Percentiles rank a stretch among this genome's conserved stretches.
Conservation (phyloP, 2,329 filamentous ascomycete genomes). For the Rhinocladiella mackenziei region DNA sequence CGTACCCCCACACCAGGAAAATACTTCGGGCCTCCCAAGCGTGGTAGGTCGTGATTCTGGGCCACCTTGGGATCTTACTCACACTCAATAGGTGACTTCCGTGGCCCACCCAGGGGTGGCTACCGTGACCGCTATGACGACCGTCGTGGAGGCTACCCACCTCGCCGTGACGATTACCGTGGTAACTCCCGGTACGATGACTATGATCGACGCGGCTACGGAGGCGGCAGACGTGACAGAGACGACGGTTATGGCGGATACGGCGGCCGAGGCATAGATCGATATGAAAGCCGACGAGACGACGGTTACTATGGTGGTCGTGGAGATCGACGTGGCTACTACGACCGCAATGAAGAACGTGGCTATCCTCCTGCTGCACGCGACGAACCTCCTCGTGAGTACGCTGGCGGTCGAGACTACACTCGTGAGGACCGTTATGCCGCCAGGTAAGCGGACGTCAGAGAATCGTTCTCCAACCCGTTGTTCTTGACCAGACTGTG, state of each 20-base stretch:
- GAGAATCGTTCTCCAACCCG: conserved; percentile 5
- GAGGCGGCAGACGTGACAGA: conserved; percentile 41
- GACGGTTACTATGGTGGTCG: conserved; percentile 43
- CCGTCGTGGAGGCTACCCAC: conserved; percentile 43
- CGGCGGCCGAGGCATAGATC: conserved; percentile 46
- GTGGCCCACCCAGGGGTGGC: conserved; percentile 39
- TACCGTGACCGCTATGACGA: conserved; percentile 48
- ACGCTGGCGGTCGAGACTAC: conserved; percentile 29
- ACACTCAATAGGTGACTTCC: conserved; percentile 41
- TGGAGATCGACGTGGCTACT: conserved; percentile 41
- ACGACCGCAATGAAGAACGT: conserved; percentile 23
- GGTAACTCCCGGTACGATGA: conserved; percentile 40
- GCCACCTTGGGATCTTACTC: conserved; percentile 5
- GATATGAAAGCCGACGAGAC: conserved; percentile 41
- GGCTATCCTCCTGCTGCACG: conserved; percentile 23
- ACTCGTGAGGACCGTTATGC: conserved; percentile 29
- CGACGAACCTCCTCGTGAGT: conserved; percentile 29
- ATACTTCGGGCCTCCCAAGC: conserved; percentile 97
- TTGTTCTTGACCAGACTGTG: conserved; percentile 8
- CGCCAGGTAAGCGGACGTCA: conserved; percentile 20
- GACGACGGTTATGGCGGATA: conserved; percentile 47
- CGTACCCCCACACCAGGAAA: conserved; percentile 96
- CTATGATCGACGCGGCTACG: conserved; percentile 43
- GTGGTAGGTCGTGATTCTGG: conserved; percentile 60
- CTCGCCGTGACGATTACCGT: conserved; percentile 47